Base-by-base conservation (phyloP, 2,329 filamentous ascomycete genomes). In the Epichloe typhina region DNA sequence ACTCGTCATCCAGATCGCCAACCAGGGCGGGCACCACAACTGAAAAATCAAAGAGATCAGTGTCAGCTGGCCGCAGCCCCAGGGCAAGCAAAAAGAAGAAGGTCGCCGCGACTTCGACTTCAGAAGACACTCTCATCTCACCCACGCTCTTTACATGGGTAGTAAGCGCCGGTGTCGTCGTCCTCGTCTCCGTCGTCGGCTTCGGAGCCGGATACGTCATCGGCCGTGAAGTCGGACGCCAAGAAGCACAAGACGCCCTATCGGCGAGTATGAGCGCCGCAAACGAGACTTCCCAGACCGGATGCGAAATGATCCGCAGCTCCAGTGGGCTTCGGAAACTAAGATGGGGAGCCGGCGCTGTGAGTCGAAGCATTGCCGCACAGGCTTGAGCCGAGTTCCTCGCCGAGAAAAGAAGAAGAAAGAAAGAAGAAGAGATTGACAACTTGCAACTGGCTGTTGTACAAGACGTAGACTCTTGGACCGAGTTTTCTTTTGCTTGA, bases 181-280 rank as follows among this genome's bases (percentile, higher is more conserved):
- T 85, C 8, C 70, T 86, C 11, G 77, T 85, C 3, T 82, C 78
- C 7, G 82, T 83, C 1, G 80, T 85, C 36, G 81, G 81, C 2
- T 85, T 86, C 56, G 80, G 82, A 3, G 82, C 82, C 8, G 82
- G 82, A 11, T 84, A 83, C 58, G 80, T 83, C 23, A 80, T 84
- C 53, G 82, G 82, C 5, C 71, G 80, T 26, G 82, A 85, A 57
- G 80, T 82, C 23, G 82, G 82, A 3, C 72, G 77, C 36, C 77
- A 83, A 56, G 80, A 85, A 59, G 63, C 69, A 12, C 62, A 82
- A 56, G 80, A 84, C 58, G 63, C 68, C 13, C 62, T 75, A n/a
- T 66, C 66, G 9, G 68, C 68, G 15, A 62, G 71, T 40, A 61
- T 70, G 41, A 63, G 67, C 44, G 66, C 66, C 36, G 65, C 72